phyloP scores from a whole-genome alignment of 2,329 filamentous ascomycete genomes.

The Seiridium unicorne region DNA sequence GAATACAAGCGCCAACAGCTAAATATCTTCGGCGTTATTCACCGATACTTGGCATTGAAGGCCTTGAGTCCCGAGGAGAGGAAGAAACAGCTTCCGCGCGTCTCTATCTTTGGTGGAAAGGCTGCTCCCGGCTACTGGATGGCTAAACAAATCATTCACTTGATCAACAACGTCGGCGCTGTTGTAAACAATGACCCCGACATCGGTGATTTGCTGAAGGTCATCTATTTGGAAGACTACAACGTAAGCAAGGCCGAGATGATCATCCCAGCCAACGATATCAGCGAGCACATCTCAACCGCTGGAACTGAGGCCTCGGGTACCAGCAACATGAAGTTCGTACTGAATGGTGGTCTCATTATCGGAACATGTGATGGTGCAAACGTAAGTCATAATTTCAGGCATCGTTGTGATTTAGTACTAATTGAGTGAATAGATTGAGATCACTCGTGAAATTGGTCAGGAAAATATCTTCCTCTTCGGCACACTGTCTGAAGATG shows the following conservation, averaged over 20 bases:
- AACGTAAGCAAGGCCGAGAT: constrained; percentile 99
- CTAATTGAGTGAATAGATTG: constrained; percentile 55
- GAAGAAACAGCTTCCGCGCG: constrained; percentile 83
- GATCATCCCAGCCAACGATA: constrained; percentile 88
- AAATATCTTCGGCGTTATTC: constrained; percentile 98
- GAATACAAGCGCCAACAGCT: constrained; percentile 99
- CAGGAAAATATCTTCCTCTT: constrained; percentile 99
- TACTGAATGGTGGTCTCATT: constrained; percentile 93
- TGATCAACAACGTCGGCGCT: constrained; percentile 86
- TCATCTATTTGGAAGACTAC: constrained; percentile 97
- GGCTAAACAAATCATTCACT: constrained; percentile 98
- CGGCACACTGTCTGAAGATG: constrained; percentile 91
- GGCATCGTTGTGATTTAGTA: not conserved
- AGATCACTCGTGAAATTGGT: constrained; percentile 95
- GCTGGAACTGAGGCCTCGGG: constrained; percentile 88
- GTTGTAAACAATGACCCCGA: constrained; percentile 93
- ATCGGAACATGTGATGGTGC: constrained; percentile 98
- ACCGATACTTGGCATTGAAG: constrained; percentile 89
- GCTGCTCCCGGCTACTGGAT: constrained; percentile 99
- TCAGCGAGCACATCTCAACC: constrained; percentile 98
- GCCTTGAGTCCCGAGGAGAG: constrained; percentile 77
- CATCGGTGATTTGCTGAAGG: constrained; percentile 91
- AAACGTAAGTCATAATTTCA: constrained; percentile 66
- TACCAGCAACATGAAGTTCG: constrained; percentile 99
- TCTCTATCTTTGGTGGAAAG: constrained; percentile 97